phyloP scores from a whole-genome alignment of 805 yeast species.

The Torulaspora delbrueckii region DNA sequence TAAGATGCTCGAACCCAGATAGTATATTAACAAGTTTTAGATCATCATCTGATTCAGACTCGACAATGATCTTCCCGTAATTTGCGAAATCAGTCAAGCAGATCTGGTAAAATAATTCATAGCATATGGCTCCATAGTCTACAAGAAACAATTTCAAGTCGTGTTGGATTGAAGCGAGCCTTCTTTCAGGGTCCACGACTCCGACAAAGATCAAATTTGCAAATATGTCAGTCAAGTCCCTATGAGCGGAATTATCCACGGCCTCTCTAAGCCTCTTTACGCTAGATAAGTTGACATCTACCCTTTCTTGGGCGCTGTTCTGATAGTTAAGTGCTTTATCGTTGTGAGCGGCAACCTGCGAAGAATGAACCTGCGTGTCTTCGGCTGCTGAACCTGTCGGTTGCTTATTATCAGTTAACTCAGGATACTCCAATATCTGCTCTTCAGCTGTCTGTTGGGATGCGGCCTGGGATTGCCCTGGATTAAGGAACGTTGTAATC shows the following conservation, averaged over 20 bases:
- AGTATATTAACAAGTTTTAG: conserved; percentile 20
- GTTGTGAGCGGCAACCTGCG: background rate
- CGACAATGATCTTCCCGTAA: conserved; percentile 57
- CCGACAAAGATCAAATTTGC: conserved; percentile 75
- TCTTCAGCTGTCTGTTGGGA: background rate
- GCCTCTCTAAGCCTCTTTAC: conserved; percentile 51
- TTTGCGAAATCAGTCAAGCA: conserved; percentile 75
- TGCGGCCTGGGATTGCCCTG: background rate
- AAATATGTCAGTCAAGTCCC: conserved; percentile 61
- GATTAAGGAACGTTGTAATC: conserved; percentile 26
- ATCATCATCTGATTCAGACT: conserved; percentile 12
- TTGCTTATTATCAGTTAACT: background rate
- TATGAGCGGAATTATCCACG: conserved; percentile 44
- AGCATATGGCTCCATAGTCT: conserved; percentile 68
- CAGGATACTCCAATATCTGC: background rate
- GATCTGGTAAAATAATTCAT: conserved; percentile 74
- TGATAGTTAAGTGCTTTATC: conserved; percentile 11
- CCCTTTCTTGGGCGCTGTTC: conserved; percentile 29
- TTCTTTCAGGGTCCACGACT: conserved; percentile 60
- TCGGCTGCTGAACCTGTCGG: background rate
- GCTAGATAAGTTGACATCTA: conserved; percentile 51
- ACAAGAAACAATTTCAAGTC: conserved; percentile 72
- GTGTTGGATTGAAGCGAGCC: conserved; percentile 80
- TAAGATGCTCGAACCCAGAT: conserved; percentile 16
- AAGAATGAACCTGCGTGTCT: background rate